Evolutionary conservation across 2,329 filamentous ascomycete genomes (phyloP).

Genomic region (Phialophora chinensis): DNA sequence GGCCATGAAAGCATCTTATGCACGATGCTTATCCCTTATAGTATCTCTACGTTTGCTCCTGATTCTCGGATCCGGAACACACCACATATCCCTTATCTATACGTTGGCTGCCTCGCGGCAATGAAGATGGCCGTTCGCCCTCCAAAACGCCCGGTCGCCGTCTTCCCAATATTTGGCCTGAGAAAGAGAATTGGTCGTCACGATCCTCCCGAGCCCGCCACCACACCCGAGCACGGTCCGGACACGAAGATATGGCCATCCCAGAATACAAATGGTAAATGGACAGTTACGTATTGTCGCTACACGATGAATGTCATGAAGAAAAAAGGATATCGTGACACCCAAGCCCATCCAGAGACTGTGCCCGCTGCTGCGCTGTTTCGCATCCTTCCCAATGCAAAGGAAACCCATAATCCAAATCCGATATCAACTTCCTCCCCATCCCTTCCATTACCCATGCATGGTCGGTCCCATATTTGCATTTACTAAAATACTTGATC

Average conservation of each 20-base stretch:
- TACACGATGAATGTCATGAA: neutral
- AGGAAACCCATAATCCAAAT: too few species aligned
- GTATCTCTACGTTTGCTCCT: neutral
- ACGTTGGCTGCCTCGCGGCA: neutral
- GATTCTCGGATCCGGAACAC: neutral
- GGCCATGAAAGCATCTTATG: too few species aligned
- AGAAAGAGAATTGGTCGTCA: neutral
- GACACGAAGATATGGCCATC: neutral
- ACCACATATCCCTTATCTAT: neutral
- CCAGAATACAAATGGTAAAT: neutral
- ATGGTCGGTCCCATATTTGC: neutral
- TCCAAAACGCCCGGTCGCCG: too few species aligned
- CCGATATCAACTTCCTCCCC: neutral
- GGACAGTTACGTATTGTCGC: neutral
- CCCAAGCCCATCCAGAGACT: neutral
- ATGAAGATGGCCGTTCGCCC: neutral
- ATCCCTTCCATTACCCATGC: neutral
- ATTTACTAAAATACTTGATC: neutral
- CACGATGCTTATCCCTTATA: neutral
- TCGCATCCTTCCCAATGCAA: neutral
- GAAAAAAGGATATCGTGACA: neutral
- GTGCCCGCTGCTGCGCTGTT: neutral
- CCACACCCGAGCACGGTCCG: too few species aligned
- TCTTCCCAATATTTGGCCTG: neutral
- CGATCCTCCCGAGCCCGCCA: too few species aligned